Percentiles rank a stretch among this genome's conserved stretches.
phyloP scores from a whole-genome alignment of 805 yeast species.

The Sugiyamaella qingdaonensis region DNA sequence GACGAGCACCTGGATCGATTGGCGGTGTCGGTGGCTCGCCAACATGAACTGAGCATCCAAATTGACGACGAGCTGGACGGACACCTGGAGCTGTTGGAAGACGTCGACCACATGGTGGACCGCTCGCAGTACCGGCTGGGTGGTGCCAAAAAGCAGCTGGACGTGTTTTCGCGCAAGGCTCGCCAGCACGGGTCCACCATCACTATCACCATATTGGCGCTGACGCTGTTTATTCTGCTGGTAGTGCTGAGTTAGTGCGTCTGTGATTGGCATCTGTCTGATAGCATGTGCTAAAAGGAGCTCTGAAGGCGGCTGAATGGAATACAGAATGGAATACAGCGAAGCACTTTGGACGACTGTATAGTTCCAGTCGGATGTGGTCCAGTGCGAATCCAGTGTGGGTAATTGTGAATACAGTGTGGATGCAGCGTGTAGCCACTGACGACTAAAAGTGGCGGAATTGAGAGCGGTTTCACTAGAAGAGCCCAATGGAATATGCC shows the following conservation, averaged over 20 bases:
- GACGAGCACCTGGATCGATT: constrained; percentile 36
- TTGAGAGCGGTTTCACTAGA: no score
- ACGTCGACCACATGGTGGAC: constrained; percentile 37
- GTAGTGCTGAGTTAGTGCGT: constrained; percentile 28
- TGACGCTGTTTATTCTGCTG: constrained; percentile 34
- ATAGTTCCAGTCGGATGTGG: no score
- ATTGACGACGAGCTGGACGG: constrained; percentile 37
- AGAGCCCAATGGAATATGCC: no score
- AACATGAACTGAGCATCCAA: constrained; percentile 35
- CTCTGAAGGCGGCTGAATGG: background rate
- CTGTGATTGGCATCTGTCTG: no score
- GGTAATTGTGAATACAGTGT: no score
- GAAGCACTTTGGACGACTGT: no score
- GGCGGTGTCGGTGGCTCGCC: constrained; percentile 35
- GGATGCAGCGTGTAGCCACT: no score
- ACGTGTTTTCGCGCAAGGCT: constrained; percentile 34
- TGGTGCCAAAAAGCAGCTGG: constrained; percentile 34
- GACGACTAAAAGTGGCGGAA: no score
- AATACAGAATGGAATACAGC: background rate
- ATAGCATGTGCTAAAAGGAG: no score
- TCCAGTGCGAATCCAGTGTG: no score
- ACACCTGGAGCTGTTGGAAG: constrained; percentile 36
- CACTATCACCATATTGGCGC: constrained; percentile 32
- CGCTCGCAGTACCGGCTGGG: constrained; percentile 32
- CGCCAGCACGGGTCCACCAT: constrained; percentile 35